Percentiles rank a stretch among this genome's conserved stretches.
Conservation (phyloP, 768 basidiomycete species). For the Galerina marginata region DNA sequence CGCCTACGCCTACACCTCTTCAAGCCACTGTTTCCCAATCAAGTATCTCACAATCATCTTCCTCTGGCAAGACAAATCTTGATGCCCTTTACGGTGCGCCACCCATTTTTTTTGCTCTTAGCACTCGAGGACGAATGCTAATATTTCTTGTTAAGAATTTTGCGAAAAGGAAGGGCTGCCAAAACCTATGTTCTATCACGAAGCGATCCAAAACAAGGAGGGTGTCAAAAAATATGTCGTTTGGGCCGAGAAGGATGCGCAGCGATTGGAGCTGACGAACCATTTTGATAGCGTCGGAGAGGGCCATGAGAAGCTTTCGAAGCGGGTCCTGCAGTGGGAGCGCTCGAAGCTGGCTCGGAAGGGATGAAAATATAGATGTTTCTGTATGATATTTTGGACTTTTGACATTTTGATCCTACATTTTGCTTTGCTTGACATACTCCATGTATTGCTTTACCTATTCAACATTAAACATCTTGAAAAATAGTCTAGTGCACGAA, state of each 20-base stretch:
- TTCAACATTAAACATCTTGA: not conserved
- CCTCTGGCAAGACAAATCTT: conserved; percentile 14
- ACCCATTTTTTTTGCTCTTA: not conserved
- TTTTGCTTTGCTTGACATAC: not conserved
- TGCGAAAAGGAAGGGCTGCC: conserved; percentile 25
- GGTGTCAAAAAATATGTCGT: conserved; percentile 40
- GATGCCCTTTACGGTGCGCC: conserved; percentile 24
- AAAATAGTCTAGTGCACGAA: not conserved
- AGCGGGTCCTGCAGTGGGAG: conserved; percentile 44
- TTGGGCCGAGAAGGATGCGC: conserved; percentile 52
- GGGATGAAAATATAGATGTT: not conserved
- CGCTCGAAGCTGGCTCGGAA: conserved; percentile 19
- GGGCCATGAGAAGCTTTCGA: conserved; percentile 49
- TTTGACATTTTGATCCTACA: not conserved
- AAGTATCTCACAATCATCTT: not conserved
- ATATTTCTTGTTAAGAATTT: conserved; percentile 18
- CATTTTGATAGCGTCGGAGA: conserved; percentile 42
- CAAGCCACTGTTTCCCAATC: not conserved
- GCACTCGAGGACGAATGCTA: not conserved
- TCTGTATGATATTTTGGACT: not conserved
- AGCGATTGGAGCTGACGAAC: conserved; percentile 48
- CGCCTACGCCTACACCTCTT: not conserved
- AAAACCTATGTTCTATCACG: conserved; percentile 40
- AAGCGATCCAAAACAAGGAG: conserved; percentile 27
- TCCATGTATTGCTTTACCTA: not conserved